These are phyloP conservation scores for Teratosphaeria epicoccoides DNA, from an alignment of 2,329 filamentous ascomycete genomes.

Conservation along the genomic window DNA sequence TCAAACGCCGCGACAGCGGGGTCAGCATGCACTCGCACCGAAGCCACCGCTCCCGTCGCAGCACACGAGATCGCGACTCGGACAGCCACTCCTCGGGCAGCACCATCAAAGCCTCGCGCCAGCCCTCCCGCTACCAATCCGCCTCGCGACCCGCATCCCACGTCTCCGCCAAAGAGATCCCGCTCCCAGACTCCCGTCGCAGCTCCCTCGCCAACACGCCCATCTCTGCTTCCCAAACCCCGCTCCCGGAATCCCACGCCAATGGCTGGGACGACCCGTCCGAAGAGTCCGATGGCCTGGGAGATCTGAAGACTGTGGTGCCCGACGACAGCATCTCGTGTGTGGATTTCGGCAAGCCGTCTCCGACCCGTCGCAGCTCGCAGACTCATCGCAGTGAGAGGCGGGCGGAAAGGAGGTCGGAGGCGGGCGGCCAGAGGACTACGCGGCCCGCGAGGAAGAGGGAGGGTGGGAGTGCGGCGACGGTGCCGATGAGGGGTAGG, in stretches of 20 bases:
- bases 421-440: conserved; percentile 16
- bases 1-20: conserved; percentile 21
- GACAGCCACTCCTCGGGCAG: conserved; percentile 15
- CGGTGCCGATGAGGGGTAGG: conserved; percentile 24
- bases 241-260: conserved; percentile 6
- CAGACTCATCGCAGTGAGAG: conserved; percentile 8
- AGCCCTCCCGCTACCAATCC: conserved; percentile 1
- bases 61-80: conserved; percentile 7
- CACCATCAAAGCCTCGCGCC: conserved; percentile 20
- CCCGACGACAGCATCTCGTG: conserved; percentile 41
- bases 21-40: conserved; percentile 13
- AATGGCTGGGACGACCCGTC: conserved; percentile 5
- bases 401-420: conserved; percentile 8
- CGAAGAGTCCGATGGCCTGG: conserved; percentile 28
- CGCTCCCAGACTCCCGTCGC: conserved; percentile 8
- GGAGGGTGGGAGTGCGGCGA: conserved; percentile 20
- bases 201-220: conserved; percentile 4
- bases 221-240: conserved; percentile 7
- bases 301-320: conserved; percentile 35
- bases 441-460: conserved; percentile 14
- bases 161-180: conserved; percentile 10
- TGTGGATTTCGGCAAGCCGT: conserved; percentile 16
- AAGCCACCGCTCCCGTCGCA: conserved; percentile 6
- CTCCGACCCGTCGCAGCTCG: conserved; percentile 7
- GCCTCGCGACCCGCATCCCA: conserved; percentile 3